phyloP scores from a whole-genome alignment of 352 stramenopile species.

The Ophiocytium majus region DNA sequence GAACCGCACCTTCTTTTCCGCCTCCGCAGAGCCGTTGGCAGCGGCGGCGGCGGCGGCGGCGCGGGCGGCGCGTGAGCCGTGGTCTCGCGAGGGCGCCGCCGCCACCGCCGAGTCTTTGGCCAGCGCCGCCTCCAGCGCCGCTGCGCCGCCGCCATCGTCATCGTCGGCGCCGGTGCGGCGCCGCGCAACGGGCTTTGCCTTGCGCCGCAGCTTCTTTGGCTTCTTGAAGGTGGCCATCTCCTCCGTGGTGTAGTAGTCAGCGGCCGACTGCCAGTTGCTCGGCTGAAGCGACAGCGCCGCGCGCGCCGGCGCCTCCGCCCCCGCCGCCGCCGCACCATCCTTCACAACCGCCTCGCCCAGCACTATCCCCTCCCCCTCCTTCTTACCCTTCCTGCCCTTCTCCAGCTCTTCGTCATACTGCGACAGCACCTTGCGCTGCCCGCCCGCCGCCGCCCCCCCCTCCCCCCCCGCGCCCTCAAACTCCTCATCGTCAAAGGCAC shows the following conservation, averaged over 20 bases:
- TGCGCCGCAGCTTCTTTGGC: conserved; percentile 65
- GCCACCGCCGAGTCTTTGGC: not conserved
- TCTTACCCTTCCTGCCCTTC: conserved; percentile 43
- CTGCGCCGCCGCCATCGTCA: conserved; percentile 31
- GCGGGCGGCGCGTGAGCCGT: conserved; percentile 26
- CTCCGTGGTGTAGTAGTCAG: conserved; percentile 77
- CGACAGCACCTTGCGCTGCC: conserved; percentile 62
- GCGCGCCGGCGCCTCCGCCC: conserved; percentile 36
- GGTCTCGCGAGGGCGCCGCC: conserved; percentile 14
- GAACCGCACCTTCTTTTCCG: conserved; percentile 42
- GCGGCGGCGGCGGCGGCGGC: conserved; percentile 14
- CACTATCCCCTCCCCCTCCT: conserved; percentile 57
- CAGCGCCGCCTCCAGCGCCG: conserved; percentile 36
- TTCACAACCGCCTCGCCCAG: conserved; percentile 15
- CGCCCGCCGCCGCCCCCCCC: conserved; percentile 13
- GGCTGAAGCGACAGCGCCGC: conserved; percentile 68
- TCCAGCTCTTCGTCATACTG: conserved; percentile 80
- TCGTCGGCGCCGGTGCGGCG: conserved; percentile 28
- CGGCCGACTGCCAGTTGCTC: no score
- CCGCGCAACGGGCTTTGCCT: conserved; percentile 31
- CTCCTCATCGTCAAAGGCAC: conserved; percentile 92
- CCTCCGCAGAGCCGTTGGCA: not conserved
- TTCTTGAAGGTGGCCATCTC: conserved; percentile 77
- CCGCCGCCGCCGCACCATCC: not conserved
- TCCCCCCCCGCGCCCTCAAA: conserved; percentile 75